Percentiles rank a stretch among this genome's conserved stretches.
Conservation (phyloP, 2,329 filamentous ascomycete species). For the Fusarium sp. region DNA sequence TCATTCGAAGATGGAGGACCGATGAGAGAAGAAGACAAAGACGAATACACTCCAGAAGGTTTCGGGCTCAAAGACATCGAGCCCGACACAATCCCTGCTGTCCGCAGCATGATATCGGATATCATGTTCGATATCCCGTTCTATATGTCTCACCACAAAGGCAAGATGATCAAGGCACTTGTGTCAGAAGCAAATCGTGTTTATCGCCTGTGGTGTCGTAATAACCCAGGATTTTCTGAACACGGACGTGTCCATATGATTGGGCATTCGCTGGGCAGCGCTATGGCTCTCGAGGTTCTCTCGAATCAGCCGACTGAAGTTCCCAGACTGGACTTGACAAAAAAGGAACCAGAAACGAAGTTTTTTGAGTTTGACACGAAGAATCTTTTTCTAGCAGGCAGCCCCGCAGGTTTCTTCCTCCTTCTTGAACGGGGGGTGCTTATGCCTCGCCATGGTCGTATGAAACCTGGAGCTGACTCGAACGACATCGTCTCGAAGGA, state of each 20-base stretch:
- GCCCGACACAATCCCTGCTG: conserved; percentile 86
- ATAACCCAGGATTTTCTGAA: conserved; percentile 87
- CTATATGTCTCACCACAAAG: conserved; percentile 95
- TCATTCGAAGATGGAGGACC: conserved; percentile 84
- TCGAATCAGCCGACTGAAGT: conserved; percentile 85
- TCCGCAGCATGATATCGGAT: conserved; percentile 94
- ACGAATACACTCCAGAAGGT: conserved; percentile 67
- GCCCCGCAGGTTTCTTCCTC: conserved; percentile 92
- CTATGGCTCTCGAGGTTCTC: conserved; percentile 92
- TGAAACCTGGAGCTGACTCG: conserved; percentile 78
- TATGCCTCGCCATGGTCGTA: conserved; percentile 78
- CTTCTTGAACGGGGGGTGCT: conserved; percentile 80
- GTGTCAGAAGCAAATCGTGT: conserved; percentile 92
- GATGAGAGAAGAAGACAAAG: conserved; percentile 64
- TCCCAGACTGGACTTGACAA: conserved; percentile 60
- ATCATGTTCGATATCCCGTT: conserved; percentile 99
- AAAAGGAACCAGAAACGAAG: conserved; percentile 58
- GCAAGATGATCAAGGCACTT: conserved; percentile 91
- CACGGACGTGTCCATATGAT: conserved; percentile 90
- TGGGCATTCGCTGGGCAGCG: conserved; percentile 91
- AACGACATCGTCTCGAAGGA: conserved; percentile 66
- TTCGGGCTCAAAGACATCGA: conserved; percentile 87
- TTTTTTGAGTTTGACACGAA: conserved; percentile 93
- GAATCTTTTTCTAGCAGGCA: conserved; percentile 89
- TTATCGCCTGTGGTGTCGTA: conserved; percentile 93